A percentile compares a stretch with the other conserved stretches of the same genome.
These are phyloP conservation scores for Aspergillus ibericus DNA, from an alignment of 2,329 filamentous ascomycete species.

Conservation along the genomic window DNA sequence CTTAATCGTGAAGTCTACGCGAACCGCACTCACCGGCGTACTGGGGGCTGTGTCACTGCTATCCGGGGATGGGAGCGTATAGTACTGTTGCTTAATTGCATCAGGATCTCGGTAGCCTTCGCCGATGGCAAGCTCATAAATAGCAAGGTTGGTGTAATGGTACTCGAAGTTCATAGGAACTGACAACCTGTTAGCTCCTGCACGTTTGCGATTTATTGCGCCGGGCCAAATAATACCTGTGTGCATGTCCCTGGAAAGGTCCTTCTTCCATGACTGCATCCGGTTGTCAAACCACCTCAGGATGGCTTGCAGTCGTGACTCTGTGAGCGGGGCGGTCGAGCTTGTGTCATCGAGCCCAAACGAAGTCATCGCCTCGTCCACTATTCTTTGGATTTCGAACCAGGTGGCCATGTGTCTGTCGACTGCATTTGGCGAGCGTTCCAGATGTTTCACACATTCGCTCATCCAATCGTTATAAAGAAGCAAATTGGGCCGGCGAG, in stretches of 20 bases:
- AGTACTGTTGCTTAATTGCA: slow-evolving; percentile 34
- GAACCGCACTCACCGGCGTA: slow-evolving; percentile 31
- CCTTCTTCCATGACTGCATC: slow-evolving; percentile 36
- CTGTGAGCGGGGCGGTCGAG: slow-evolving; percentile 30
- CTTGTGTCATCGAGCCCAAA: slow-evolving; percentile 40
- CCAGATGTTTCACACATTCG: slow-evolving; percentile 33
- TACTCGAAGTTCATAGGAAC: slow-evolving; percentile 20
- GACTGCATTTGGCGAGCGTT: slow-evolving; percentile 29
- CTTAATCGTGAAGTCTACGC: slow-evolving; percentile 39
- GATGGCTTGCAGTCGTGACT: slow-evolving; percentile 35
- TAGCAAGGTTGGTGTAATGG: slow-evolving; percentile 14
- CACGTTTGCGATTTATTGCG: not conserved
- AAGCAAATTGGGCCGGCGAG: slow-evolving; percentile 36
- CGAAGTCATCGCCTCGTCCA: slow-evolving; percentile 36
- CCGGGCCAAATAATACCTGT: slow-evolving; percentile 24
- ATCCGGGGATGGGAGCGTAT: slow-evolving; percentile 32
- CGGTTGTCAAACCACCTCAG: slow-evolving; percentile 38
- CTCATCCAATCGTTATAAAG: slow-evolving; percentile 39
- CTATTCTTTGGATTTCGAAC: slow-evolving; percentile 37
- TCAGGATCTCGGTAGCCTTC: slow-evolving; percentile 37
- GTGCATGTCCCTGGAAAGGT: slow-evolving; percentile 27
- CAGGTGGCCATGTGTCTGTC: slow-evolving; percentile 35
- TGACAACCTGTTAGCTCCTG: slow-evolving; percentile 3
- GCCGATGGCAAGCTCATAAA: slow-evolving; percentile 15
- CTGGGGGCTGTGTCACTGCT: slow-evolving; percentile 8